Conservation (phyloP, 2,329 filamentous ascomycete species). For the Lachnellula occidentalis region DNA sequence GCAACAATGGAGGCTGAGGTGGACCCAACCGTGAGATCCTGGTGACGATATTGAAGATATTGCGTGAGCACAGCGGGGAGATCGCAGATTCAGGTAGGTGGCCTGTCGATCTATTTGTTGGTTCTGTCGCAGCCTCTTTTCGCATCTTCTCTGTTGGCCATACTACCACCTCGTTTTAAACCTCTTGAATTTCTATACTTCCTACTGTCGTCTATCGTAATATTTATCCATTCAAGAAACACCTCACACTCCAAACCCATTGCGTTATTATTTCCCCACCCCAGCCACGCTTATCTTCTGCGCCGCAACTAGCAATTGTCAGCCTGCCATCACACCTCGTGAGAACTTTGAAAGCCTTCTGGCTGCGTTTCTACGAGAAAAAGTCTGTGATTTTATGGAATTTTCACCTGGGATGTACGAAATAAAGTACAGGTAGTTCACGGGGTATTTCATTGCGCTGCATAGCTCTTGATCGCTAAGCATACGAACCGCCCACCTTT, state of each 20-base stretch:
- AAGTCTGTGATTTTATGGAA: slow-evolving; percentile 15
- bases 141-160: not conserved
- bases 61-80: not conserved
- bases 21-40: not conserved
- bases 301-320: not conserved
- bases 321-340: not conserved
- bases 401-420: slow-evolving; percentile 1
- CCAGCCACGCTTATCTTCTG: not conserved
- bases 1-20: not conserved
- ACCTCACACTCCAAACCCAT: not conserved
- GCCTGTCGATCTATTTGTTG: not conserved
- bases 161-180: slow-evolving; percentile 13
- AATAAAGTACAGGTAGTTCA: slow-evolving; percentile 13
- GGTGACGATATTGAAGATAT: not conserved
- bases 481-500: not conserved
- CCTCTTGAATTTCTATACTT: not conserved
- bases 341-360: not conserved
- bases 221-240: not conserved
- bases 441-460: slow-evolving; percentile 4
- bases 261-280: not conserved
- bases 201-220: not conserved
- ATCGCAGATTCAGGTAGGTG: not conserved
- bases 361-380: not conserved
- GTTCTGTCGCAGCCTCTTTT: not conserved
- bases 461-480: not conserved